Percentiles rank a stretch among this genome's conserved stretches.
phyloP scores from a whole-genome alignment of 2,329 filamentous ascomycete genomes.

The Penicillium sp. region DNA sequence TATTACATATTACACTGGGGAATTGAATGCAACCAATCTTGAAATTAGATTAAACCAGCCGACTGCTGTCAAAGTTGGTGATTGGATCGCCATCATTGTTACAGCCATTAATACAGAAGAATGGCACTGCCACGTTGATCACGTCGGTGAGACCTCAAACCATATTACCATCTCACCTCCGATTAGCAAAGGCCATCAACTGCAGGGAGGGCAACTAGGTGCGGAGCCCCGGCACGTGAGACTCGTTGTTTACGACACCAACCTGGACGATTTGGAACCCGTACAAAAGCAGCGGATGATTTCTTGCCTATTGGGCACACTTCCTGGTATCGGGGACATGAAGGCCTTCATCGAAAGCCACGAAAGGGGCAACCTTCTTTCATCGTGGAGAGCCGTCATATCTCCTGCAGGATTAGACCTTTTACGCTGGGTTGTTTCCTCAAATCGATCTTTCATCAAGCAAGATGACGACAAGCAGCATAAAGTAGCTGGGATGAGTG shows the following conservation, averaged over 20 bases:
- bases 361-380: conserved; percentile 36
- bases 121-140: conserved; percentile 51
- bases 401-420: conserved; percentile 64
- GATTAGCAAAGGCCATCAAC: conserved; percentile 7
- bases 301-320: conserved; percentile 34
- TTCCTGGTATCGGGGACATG: conserved; percentile 41
- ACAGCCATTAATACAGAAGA: background rate
- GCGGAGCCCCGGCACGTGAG: background rate
- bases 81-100: conserved; percentile 50
- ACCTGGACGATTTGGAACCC: conserved; percentile 39
- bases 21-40: conserved; percentile 21
- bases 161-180: conserved; percentile 38
- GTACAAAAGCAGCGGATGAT: conserved; percentile 30
- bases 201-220: background rate
- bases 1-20: background rate
- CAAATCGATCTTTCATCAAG: conserved; percentile 82
- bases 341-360: conserved; percentile 41
- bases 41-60: conserved; percentile 42
- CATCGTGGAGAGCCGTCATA: conserved; percentile 58
- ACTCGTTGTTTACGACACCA: conserved; percentile 33
- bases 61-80: conserved; percentile 44
- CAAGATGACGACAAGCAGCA: conserved; percentile 57
- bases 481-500: conserved; percentile 60
- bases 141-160: conserved; percentile 44
- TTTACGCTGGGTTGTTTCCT: conserved; percentile 84